phyloP scores from a whole-genome alignment of 129 eudicot genomes.

The Saposhnikovia divaricata region DNA sequence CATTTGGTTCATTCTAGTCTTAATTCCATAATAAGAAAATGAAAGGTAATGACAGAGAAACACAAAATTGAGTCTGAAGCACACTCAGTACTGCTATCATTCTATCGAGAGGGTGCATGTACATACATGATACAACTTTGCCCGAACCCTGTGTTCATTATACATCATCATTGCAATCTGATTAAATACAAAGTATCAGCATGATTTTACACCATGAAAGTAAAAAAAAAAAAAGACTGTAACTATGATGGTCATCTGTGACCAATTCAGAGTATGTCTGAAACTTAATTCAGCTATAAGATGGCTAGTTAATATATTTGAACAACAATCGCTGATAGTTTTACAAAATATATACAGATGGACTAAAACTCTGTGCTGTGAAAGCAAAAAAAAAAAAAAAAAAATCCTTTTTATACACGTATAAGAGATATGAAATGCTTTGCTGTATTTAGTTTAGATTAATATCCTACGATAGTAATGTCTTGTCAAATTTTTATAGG shows the following conservation, averaged over 20 bases:
- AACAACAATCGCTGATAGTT: background rate
- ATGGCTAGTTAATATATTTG: background rate
- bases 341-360: background rate
- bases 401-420: background rate
- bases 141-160: conserved; percentile 54
- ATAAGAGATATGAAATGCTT: background rate
- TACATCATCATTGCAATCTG: conserved; percentile 82
- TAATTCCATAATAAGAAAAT: conserved; percentile 5
- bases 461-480: too few species aligned
- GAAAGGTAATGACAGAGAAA: conserved; percentile 18
- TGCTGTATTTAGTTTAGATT: too few species aligned
- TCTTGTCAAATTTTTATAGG: background rate
- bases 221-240: background rate
- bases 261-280: background rate
- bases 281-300: conserved; percentile 9
- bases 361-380: background rate
- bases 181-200: conserved; percentile 56
- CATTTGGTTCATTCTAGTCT: background rate
- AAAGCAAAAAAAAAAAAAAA: background rate
- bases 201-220: conserved; percentile 22
- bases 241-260: conserved; percentile 1
- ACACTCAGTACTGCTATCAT: conserved; percentile 32
- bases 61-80: conserved; percentile 21
- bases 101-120: conserved; percentile 36
- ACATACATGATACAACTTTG: conserved; percentile 27